Percentiles rank a stretch among this genome's conserved stretches.
phyloP scores from a whole-genome alignment of 1,284 basidiomycete species.

The Ceratobasidium papillatum region DNA sequence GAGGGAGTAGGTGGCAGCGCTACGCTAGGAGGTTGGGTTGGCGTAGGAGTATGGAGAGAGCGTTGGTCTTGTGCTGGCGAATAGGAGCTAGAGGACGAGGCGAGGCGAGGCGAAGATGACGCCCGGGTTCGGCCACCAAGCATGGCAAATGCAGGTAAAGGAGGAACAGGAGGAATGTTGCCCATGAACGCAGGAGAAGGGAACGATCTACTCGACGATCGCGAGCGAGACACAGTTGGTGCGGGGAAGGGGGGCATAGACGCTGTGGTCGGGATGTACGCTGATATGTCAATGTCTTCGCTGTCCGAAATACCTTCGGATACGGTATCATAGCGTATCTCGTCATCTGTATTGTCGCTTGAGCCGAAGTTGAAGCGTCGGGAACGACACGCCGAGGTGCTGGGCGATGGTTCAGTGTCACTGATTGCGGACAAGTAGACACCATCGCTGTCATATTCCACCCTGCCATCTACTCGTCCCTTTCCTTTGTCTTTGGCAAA shows the following conservation, averaged over 20 bases:
- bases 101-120: slow-evolving; percentile 13
- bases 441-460: slow-evolving; percentile 3
- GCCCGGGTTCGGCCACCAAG: slow-evolving; percentile 1
- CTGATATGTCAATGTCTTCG: slow-evolving; percentile 27
- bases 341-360: slow-evolving; percentile 21
- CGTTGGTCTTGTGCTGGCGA: slow-evolving; percentile 1
- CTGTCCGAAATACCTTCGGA: slow-evolving; percentile 30
- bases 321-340: slow-evolving; percentile 20
- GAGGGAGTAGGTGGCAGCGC: slow-evolving; percentile 28
- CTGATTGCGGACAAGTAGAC: neutral
- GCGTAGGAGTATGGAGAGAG: slow-evolving; percentile 31
- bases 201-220: slow-evolving; percentile 35
- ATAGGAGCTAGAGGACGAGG: neutral
- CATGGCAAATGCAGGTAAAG: slow-evolving; percentile 16
- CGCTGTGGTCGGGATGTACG: slow-evolving; percentile 10
- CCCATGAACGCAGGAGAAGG: neutral
- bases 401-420: neutral
- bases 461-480: neutral
- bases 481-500: neutral
- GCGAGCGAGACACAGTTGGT: slow-evolving; percentile 39
- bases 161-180: slow-evolving; percentile 31
- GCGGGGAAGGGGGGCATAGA: slow-evolving; percentile 23
- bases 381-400: neutral
- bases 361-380: neutral
- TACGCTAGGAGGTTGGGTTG: slow-evolving; percentile 1